Percentiles rank a stretch among this genome's conserved stretches.
These are phyloP conservation scores for Prunus padus DNA, from an alignment of 306 rosid genomes.

Conservation along the genomic window DNA sequence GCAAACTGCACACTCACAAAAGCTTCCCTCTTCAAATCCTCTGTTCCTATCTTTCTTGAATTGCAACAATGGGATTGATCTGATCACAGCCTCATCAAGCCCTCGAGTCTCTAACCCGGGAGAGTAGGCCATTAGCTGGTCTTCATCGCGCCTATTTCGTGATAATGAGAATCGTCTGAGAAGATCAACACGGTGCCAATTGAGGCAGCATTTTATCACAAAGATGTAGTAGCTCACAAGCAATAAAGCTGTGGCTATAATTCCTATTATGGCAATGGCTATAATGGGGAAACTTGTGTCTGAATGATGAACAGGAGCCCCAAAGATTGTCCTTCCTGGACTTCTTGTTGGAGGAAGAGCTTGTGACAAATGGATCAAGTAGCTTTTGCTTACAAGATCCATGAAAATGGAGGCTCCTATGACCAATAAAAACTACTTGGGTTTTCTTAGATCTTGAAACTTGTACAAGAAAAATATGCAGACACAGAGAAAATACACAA, in stretches of 20 bases:
- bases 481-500: no score
- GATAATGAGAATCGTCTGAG: conserved; percentile 72
- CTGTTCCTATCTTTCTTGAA: conserved; percentile 43
- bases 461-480: conserved; percentile 13
- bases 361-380: conserved; percentile 46
- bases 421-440: conserved; percentile 25
- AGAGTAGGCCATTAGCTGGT: conserved; percentile 32
- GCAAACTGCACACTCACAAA: conserved; percentile 85
- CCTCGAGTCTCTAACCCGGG: conserved; percentile 50
- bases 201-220: conserved; percentile 95
- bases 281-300: conserved; percentile 77
- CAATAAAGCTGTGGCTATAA: conserved; percentile 80
- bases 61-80: conserved; percentile 72
- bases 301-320: conserved; percentile 42
- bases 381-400: conserved; percentile 59
- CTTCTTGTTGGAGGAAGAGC: conserved; percentile 47
- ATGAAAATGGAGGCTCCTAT: conserved; percentile 24
- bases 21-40: conserved; percentile 26
- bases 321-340: conserved; percentile 43
- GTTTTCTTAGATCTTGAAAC: conserved; percentile 45
- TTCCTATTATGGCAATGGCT: conserved; percentile 88
- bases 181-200: conserved; percentile 89
- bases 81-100: conserved; percentile 70
- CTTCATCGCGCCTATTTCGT: conserved; percentile 35
- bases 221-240: conserved; percentile 87